Evolutionary conservation across 371 early-diverging fungal species (phyloP).

Genomic region (Mortierella sp.): DNA sequence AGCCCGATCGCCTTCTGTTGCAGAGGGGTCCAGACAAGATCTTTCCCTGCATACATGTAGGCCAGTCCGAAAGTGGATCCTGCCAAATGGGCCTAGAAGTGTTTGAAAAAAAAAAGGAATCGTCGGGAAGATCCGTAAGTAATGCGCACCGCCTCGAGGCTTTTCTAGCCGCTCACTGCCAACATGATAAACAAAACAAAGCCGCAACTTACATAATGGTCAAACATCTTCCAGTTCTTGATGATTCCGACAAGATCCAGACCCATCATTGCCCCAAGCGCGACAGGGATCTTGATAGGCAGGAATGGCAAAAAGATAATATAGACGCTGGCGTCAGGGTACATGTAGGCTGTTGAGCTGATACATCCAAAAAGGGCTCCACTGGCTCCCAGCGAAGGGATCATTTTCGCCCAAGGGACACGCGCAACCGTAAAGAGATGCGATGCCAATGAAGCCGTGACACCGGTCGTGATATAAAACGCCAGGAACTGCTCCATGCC

Average conservation of each 20-base stretch:
- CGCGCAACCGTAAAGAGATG: conserved; percentile 68
- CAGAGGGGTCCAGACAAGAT: conserved; percentile 61
- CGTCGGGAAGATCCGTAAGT: background rate
- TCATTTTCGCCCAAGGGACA: conserved; percentile 61
- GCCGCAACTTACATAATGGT: conserved; percentile 73
- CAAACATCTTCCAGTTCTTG: conserved; percentile 72
- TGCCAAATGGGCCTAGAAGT: conserved; percentile 74
- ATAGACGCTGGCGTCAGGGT: conserved; percentile 73
- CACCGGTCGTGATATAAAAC: conserved; percentile 77
- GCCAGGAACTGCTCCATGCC: conserved; percentile 83
- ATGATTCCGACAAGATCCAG: conserved; percentile 75
- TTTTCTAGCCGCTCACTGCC: background rate
- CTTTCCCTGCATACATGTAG: conserved; percentile 66
- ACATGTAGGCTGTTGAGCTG: conserved; percentile 67
- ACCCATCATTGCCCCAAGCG: conserved; percentile 70
- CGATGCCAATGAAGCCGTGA: conserved; percentile 73
- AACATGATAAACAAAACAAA: background rate
- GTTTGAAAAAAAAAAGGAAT: background rate
- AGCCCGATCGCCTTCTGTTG: conserved; percentile 44
- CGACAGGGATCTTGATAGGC: conserved; percentile 72
- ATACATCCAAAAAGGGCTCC: conserved; percentile 83
- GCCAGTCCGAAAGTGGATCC: conserved; percentile 69
- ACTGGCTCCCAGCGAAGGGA: conserved; percentile 83
- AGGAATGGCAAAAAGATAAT: conserved; percentile 83
- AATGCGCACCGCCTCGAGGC: background rate